A percentile compares a stretch with the other conserved stretches of the same genome.
phyloP scores from a whole-genome alignment of 768 basidiomycete species.

The Boletus vinaceobasis region DNA sequence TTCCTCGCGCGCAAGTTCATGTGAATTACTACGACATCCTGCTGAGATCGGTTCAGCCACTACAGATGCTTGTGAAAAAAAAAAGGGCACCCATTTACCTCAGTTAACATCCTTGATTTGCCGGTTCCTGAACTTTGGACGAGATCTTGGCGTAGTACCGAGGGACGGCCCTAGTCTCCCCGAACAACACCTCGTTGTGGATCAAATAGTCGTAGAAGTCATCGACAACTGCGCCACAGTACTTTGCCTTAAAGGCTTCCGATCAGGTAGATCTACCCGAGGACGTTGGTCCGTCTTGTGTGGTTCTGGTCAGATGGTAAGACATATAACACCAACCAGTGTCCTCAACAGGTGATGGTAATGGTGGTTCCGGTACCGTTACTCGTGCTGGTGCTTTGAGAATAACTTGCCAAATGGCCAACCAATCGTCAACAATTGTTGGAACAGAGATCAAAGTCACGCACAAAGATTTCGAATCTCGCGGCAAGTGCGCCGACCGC shows the following conservation, averaged over 20 bases:
- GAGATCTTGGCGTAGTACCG: not conserved
- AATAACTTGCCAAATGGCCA: too few species aligned
- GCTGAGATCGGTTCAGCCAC: not conserved
- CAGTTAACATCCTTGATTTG: not conserved
- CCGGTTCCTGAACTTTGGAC: conserved; percentile 2
- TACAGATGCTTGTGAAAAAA: not conserved
- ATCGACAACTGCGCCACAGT: not conserved
- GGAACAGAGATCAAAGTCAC: too few species aligned
- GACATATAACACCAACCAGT: not conserved
- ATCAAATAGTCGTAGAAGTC: conserved; percentile 8
- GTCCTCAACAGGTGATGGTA: not conserved
- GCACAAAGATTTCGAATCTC: too few species aligned
- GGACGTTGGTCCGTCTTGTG: not conserved
- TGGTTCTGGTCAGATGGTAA: not conserved
- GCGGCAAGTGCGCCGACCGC: too few species aligned
- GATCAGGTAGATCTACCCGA: not conserved
- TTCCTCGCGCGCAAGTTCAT: not conserved
- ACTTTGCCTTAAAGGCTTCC: not conserved
- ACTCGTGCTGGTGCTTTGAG: too few species aligned
- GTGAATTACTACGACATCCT: not conserved
- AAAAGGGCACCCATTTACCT: not conserved
- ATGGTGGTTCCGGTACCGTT: too few species aligned
- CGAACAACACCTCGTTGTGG: not conserved
- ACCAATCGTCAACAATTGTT: too few species aligned
- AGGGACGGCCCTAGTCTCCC: too few species aligned